A percentile compares a stretch with the other conserved stretches of the same genome.
Conservation (phyloP, 2,329 filamentous ascomycete species). For the Aspergillus tanneri region DNA sequence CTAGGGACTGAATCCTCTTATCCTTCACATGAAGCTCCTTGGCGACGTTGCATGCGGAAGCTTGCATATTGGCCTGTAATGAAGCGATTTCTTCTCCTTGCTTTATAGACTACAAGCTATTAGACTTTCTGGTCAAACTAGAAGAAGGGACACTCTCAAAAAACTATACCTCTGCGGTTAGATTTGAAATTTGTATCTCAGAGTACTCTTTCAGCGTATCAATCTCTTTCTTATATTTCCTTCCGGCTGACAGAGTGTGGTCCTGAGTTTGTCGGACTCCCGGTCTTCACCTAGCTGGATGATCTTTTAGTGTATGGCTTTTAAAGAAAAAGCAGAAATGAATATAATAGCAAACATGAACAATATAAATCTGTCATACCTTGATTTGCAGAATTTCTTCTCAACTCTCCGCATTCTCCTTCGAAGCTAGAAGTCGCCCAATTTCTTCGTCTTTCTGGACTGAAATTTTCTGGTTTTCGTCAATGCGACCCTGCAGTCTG, state of each 20-base stretch:
- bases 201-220: constrained; percentile 23
- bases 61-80: constrained; percentile 28
- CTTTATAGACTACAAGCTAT: constrained; percentile 19
- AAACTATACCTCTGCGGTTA: constrained; percentile 24
- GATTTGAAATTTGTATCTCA: constrained; percentile 20
- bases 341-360: background rate
- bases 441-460: constrained; percentile 29
- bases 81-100: constrained; percentile 27
- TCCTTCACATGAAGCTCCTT: constrained; percentile 33
- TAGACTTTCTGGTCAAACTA: background rate
- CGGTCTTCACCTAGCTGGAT: constrained; percentile 27
- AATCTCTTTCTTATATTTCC: constrained; percentile 21
- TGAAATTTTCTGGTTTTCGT: constrained; percentile 20
- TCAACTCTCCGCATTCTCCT: constrained; percentile 18
- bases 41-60: constrained; percentile 22
- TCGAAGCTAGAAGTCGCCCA: constrained; percentile 22
- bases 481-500: constrained; percentile 22
- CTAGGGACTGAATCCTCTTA: constrained; percentile 32
- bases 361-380: constrained; percentile 22
- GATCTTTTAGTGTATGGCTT: constrained; percentile 2
- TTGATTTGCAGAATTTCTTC: constrained; percentile 21
- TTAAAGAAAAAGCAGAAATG: no score
- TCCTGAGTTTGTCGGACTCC: constrained; percentile 22
- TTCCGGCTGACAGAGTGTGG: constrained; percentile 22
- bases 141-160: background rate